Conservation (phyloP, 495 filamentous ascomycete genomes). For the Glonium stellatum region DNA sequence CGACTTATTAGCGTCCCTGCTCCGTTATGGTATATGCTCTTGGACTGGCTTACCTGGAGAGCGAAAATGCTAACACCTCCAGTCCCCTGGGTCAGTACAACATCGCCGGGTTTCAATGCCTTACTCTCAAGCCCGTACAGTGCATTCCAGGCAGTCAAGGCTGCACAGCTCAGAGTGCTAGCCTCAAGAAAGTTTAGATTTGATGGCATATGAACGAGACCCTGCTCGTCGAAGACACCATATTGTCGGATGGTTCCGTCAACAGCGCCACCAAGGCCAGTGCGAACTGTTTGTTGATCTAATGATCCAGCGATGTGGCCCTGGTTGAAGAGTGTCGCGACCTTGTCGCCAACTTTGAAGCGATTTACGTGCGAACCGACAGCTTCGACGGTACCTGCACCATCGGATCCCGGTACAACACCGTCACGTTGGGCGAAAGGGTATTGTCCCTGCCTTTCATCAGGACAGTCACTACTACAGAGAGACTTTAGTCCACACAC, state of each 20-base stretch:
- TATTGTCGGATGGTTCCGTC: conserved; percentile 70
- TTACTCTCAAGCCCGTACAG: conserved; percentile 59
- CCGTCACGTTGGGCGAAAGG: conserved; percentile 53
- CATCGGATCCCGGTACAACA: conserved; percentile 69
- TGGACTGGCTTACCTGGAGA: conserved; percentile 49
- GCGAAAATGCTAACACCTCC: conserved; percentile 77
- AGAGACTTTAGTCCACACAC: conserved; percentile 35
- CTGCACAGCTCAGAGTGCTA: conserved; percentile 65
- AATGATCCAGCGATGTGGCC: conserved; percentile 58
- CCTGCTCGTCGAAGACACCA: conserved; percentile 61
- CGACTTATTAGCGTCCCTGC: background rate
- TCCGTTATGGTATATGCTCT: background rate
- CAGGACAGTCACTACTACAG: background rate
- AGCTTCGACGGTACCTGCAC: conserved; percentile 63
- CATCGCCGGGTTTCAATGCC: conserved; percentile 58
- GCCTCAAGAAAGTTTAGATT: conserved; percentile 59
- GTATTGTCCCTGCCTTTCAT: conserved; percentile 64
- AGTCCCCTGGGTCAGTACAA: conserved; percentile 71
- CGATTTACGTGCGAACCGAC: conserved; percentile 59
- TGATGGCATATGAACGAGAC: conserved; percentile 57
- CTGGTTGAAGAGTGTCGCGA: conserved; percentile 75
- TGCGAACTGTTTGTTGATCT: conserved; percentile 36
- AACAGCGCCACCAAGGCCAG: conserved; percentile 62
- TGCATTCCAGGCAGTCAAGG: conserved; percentile 74
- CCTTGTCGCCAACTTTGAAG: conserved; percentile 66